These are phyloP conservation scores for Penicillium sclerotiorum DNA, from an alignment of 2,329 filamentous ascomycete species.

Conservation along the genomic window DNA sequence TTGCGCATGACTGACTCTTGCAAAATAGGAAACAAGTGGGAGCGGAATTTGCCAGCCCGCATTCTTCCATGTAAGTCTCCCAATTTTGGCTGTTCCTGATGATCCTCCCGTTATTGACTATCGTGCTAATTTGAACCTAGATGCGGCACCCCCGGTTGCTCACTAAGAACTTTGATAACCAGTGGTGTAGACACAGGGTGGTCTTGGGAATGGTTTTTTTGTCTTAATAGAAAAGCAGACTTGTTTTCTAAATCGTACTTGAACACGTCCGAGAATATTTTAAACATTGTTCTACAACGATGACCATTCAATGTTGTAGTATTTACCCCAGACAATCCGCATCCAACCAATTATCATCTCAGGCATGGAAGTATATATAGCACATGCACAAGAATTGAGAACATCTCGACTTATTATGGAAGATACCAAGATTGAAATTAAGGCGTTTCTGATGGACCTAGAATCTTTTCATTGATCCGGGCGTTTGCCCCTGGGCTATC, in stretches of 20 bases:
- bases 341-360: too few species aligned
- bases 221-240: too few species aligned
- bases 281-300: too few species aligned
- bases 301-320: too few species aligned
- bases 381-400: neutral
- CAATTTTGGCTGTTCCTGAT: neutral
- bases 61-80: constrained; percentile 69
- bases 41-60: constrained; percentile 83
- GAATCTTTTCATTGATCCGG: constrained; percentile 31
- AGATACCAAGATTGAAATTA: neutral
- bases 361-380: neutral
- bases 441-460: constrained; percentile 22
- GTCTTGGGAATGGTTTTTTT: neutral
- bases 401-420: neutral
- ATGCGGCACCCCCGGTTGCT: constrained; percentile 27
- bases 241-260: too few species aligned
- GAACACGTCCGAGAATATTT: too few species aligned
- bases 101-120: too few species aligned
- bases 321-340: too few species aligned
- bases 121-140: constrained; percentile 17
- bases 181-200: neutral
- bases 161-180: constrained; percentile 18
- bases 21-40: constrained; percentile 84
- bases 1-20: constrained; percentile 18
- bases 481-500: constrained; percentile 21